Base-by-base conservation (phyloP, 2,329 filamentous ascomycete genomes). In the Neofusicoccum umdonicola region DNA sequence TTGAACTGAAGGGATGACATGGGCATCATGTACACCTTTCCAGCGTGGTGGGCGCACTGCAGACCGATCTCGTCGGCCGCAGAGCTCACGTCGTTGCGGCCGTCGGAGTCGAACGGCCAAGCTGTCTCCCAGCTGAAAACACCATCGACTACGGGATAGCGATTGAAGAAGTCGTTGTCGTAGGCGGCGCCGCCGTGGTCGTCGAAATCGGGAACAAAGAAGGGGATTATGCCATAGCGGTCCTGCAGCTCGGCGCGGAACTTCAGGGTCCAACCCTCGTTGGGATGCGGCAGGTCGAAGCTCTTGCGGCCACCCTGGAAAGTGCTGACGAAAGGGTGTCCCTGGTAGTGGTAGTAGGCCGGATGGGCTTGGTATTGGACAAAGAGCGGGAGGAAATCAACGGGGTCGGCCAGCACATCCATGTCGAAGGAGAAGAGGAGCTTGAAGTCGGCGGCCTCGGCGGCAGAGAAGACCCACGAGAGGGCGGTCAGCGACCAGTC, bases 361-460 rank as follows among this genome's bases (percentile, higher is more conserved):
- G 66, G 34, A 39, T 70, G 62, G 4, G 34, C 56, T 6, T 67
- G 67, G 31, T 74, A 75, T 0, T 67, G 44, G 4, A 69, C 56
- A 22, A 77, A 67, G 44, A 74, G 69, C 8, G 68, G 64, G 1
- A 71, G 66, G 64, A 75, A 76, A 3, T 73, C 60, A 7, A 66
- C 61, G 4, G 74, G 72, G 31, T 71, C 64, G 41, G 69, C 57
- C 15, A 66, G 65, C 6, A 66, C 61, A 41, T 66, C 69, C 67
- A 75, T 73, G 58, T 77, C 75, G 57, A 77, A 77, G n/a, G 72
- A 75, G 66, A 78, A 77, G 68, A 77, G 77, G 27, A 78, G 70
- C 7, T 70, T 68, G 65, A 78, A 77, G 42, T 67, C 70, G 9
- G 70, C 67, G 1, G 68, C 66, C 1, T 70, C 68, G n/a, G 73